phyloP scores from a whole-genome alignment of 116 monocot genomes.

The Zostera marina region DNA sequence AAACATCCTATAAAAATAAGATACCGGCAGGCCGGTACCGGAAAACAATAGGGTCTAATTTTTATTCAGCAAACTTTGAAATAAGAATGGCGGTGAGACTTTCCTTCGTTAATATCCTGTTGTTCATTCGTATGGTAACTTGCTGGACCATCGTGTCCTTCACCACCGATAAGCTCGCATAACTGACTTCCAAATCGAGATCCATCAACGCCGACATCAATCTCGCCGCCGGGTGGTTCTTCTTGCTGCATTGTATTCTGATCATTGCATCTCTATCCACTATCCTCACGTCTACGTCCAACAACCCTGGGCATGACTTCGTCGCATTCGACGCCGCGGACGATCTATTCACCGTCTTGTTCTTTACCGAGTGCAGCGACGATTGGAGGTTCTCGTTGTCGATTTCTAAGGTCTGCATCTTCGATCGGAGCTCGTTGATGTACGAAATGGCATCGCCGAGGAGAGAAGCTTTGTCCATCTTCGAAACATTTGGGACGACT shows the following conservation, averaged over 20 bases:
- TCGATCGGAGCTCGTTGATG: conserved; percentile 59
- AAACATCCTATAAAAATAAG: too few species aligned
- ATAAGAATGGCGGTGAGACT: conserved; percentile 21
- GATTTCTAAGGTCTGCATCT: conserved; percentile 21
- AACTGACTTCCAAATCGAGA: conserved; percentile 25
- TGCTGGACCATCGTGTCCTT: conserved; percentile 46
- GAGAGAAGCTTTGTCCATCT: conserved; percentile 91
- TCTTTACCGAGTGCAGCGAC: too few species aligned
- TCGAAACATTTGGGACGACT: conserved; percentile 84
- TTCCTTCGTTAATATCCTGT: conserved; percentile 15
- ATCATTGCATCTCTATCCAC: conserved; percentile 30
- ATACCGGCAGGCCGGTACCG: too few species aligned
- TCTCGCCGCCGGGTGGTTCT: conserved; percentile 34
- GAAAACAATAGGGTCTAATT: too few species aligned
- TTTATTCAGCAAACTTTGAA: conserved; percentile 5
- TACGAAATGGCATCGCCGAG: conserved; percentile 74
- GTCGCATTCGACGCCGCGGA: not conserved
- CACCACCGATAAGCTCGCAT: conserved; percentile 32
- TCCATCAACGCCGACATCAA: conserved; percentile 29
- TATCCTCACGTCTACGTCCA: conserved; percentile 34
- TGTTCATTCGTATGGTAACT: conserved; percentile 23
- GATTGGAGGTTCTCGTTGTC: conserved; percentile 32
- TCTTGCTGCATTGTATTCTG: conserved; percentile 16
- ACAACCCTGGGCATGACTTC: conserved; percentile 13
- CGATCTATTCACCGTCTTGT: not conserved